Base-by-base conservation (phyloP, 192 early-diverging fungal genomes). In the Haplosporangium gracile region DNA sequence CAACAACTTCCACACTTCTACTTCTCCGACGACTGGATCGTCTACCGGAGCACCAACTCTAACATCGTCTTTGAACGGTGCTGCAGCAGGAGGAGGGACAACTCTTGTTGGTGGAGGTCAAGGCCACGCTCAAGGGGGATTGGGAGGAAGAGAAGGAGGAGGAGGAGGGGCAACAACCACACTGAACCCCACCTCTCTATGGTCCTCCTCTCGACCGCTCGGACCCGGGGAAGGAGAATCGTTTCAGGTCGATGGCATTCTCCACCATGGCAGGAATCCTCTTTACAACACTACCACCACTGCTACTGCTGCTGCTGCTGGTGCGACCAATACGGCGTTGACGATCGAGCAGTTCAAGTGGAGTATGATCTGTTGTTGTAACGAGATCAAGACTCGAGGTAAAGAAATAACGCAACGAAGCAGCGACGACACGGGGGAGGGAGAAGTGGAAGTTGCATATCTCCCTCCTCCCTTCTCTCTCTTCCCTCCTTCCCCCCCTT, bases 271-370 rank as follows among this genome's bases (percentile, higher is more conserved):
- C 13, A 65, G 60, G 4, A 65, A 15, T 32, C n/a, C 11, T 15
- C 6, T 11, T 65, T 34, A 29, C 29, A 32, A 32, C 60, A 65
- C 10, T 10, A 26, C 6, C n/a, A 26, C 24, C 55, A 65, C 0
- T 24, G 26, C 29, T 34, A 32, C 8, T 26, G 24, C n/a, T 5
- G 5, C 57, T 24, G 9, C 8, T 26, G n/a, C 60, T 15, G 13
- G 24, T 15, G 9, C 60, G 26, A 65, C 26, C 10, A 29, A 42
- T 1, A 29, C 71, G 16, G 11, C 65, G 1, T 32, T 85, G 39
- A 79, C 82, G 47, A 76, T 76, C 9, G 82, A 85, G 29, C 82
- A 85, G 43, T 85, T 85, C 82, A 85, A 85, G 36, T 85, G 82
- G 82, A 45, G 32, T 10, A 75, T 77, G 38, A 39, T 78, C 29